A percentile compares a stretch with the other conserved stretches of the same genome.
Evolutionary conservation across 108 stramenopile genomes (phyloP).

Genomic region (Conticribra weissflogii): DNA sequence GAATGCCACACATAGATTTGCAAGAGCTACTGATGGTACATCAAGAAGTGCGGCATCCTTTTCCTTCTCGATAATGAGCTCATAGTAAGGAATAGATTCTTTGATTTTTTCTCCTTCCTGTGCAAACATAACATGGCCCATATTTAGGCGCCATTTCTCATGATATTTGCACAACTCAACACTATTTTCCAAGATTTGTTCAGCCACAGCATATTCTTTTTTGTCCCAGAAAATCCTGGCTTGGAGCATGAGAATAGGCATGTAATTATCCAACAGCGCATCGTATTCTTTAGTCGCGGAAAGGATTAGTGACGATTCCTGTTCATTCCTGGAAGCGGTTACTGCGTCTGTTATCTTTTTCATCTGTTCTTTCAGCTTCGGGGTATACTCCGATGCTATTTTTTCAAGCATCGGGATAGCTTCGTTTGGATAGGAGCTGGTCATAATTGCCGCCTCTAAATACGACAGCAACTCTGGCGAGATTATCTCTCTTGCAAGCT

Average conservation of each 20-base stretch:
- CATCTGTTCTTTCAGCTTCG: slow-evolving; percentile 33
- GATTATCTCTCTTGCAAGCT: slow-evolving; percentile 74
- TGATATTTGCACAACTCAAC: slow-evolving; percentile 83
- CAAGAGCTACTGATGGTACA: slow-evolving; percentile 84
- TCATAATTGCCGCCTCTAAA: slow-evolving; percentile 81
- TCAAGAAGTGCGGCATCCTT: slow-evolving; percentile 57
- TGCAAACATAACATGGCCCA: slow-evolving; percentile 88
- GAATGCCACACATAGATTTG: slow-evolving; percentile 89
- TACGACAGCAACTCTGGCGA: slow-evolving; percentile 76
- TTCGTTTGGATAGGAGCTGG: slow-evolving; percentile 75
- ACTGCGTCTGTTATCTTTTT: slow-evolving; percentile 20
- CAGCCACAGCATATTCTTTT: slow-evolving; percentile 80
- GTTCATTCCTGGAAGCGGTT: slow-evolving; percentile 1
- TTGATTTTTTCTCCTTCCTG: slow-evolving; percentile 71
- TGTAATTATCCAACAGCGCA: slow-evolving; percentile 67
- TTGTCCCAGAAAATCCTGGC: slow-evolving; percentile 88
- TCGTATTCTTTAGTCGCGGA: slow-evolving; percentile 65
- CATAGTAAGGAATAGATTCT: slow-evolving; percentile 86
- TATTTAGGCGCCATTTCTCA: slow-evolving; percentile 81
- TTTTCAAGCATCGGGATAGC: slow-evolving; percentile 67
- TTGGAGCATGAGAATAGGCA: slow-evolving; percentile 78
- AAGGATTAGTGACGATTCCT: slow-evolving; percentile 12
- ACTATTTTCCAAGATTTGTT: slow-evolving; percentile 74
- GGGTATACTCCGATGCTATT: slow-evolving; percentile 44
- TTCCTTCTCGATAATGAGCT: slow-evolving; percentile 57